A percentile compares a stretch with the other conserved stretches of the same genome.
phyloP scores from a whole-genome alignment of 495 filamentous ascomycete species.

The Xylaria flabelliformis region DNA sequence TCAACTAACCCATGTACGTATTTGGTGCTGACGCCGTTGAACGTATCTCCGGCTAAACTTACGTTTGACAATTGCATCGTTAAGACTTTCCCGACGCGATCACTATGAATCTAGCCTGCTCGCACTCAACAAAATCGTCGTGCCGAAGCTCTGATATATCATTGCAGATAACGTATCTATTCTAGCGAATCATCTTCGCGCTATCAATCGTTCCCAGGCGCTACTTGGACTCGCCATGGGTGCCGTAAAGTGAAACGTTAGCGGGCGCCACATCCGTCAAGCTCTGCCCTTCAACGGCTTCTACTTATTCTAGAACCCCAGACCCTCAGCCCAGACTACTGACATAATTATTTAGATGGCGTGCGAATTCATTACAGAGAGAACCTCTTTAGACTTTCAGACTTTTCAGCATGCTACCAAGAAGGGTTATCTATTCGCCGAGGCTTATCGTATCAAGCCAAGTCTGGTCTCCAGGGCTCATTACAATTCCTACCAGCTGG shows the following conservation, averaged over 20 bases:
- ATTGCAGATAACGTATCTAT: neutral
- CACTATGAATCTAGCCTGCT: neutral
- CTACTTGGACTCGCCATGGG: neutral
- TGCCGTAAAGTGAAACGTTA: slow-evolving; percentile 14
- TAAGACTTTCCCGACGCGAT: neutral
- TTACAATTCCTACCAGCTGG: neutral
- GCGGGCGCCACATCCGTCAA: slow-evolving; percentile 6
- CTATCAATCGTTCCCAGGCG: neutral
- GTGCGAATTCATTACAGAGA: neutral
- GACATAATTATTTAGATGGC: neutral
- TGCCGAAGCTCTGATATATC: neutral
- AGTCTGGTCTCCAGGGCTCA: neutral
- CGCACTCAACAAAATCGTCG: neutral
- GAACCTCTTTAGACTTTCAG: neutral
- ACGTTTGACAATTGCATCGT: neutral
- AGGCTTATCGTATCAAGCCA: neutral
- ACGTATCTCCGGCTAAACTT: neutral
- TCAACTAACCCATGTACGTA: neutral
- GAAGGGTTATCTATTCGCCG: neutral
- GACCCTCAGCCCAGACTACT: neutral
- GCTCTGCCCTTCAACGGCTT: neutral
- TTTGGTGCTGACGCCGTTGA: neutral
- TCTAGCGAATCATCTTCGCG: neutral
- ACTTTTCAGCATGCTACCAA: neutral
- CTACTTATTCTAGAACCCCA: neutral